Evolutionary conservation across 73 alveolate species (phyloP), one percentile per base, ranked within the genome.

Genomic region (Paramecium bursaria): DNA sequence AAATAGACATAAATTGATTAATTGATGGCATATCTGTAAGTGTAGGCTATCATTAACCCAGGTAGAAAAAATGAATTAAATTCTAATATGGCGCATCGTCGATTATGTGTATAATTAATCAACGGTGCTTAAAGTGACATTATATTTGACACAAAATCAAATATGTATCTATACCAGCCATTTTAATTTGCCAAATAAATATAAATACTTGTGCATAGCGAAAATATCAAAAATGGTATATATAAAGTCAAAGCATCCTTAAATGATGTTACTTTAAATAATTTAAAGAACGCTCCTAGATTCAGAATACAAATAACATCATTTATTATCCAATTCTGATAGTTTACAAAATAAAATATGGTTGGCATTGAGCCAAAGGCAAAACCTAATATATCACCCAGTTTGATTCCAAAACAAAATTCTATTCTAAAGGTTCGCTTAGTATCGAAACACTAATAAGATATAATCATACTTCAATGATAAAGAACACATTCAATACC

Each of bases 31-130:
- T 67, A 67, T 67, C 82, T 35, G 6, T 25, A 19, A 3, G 82
- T 67, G 44, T 67, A 67, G 5, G 60, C 82, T 35, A 67, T 67
- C 82, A 67, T 67, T 67, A 67, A 67, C 1, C 82, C 82, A 67
- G 82, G 82, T 15, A 67, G 55, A 21, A 67, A 67, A 2, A 67
- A 27, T 2, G 82, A 39, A 67, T 67, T 67, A 0, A 67, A 39
- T 35, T 67, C 82, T 17, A 67, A 39, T 4, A 67, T 39, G 19
- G 82, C 82, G 44, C 82, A 67, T 67, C 44, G 33, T 67, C 55
- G 9, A n/a, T 25, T 31, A 25, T 42, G 55, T 25, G 44, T 31
- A 14, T 31, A 33, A 9, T 67, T 67, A 21, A 67, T 39, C 55
- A 67, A 25, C 14, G 82, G 82, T 3, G 55, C 53, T 67, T 67